phyloP scores from a whole-genome alignment of 306 rosid genomes.

The Quercus alba region DNA sequence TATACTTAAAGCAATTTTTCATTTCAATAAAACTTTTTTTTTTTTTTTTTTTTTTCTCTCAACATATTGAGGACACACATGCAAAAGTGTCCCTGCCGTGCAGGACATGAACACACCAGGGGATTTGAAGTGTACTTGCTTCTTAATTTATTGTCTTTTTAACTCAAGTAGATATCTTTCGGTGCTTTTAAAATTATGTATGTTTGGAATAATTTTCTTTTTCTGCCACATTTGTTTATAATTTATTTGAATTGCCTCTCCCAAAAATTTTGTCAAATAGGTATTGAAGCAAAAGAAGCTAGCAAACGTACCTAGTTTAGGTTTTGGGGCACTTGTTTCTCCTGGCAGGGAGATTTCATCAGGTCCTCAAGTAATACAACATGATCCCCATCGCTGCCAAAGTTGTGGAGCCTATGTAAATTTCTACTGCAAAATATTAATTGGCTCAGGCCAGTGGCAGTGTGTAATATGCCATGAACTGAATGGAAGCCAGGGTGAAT shows the following conservation, averaged over 20 bases:
- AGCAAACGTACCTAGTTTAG: slow-evolving; percentile 91
- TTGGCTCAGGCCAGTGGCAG: slow-evolving; percentile 99
- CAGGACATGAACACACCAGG: too few relatives aligned
- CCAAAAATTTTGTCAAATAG: slow-evolving; percentile 37
- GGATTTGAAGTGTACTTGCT: too few relatives aligned
- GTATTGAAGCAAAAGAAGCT: slow-evolving; percentile 84
- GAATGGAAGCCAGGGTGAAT: slow-evolving; percentile 88
- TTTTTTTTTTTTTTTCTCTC: too few relatives aligned
- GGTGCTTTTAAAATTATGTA: background rate
- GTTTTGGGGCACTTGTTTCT: slow-evolving; percentile 94
- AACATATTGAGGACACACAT: too few relatives aligned
- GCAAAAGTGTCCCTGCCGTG: too few relatives aligned
- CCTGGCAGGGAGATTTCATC: slow-evolving; percentile 84
- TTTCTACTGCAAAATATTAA: slow-evolving; percentile 70
- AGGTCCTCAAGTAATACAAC: slow-evolving; percentile 82
- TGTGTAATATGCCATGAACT: slow-evolving; percentile 85
- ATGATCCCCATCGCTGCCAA: slow-evolving; percentile 92
- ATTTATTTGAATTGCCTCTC: slow-evolving; percentile 7
- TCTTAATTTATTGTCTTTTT: background rate
- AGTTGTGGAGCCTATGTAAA: slow-evolving; percentile 96
- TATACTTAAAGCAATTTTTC: too few relatives aligned
- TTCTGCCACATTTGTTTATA: background rate
- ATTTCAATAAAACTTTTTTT: too few relatives aligned
- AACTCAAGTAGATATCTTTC: background rate
- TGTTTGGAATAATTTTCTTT: slow-evolving; percentile 1